Percentiles rank a stretch among this genome's conserved stretches.
phyloP scores from a whole-genome alignment of 2,329 filamentous ascomycete species.

The Chaetomiaceae sp. region DNA sequence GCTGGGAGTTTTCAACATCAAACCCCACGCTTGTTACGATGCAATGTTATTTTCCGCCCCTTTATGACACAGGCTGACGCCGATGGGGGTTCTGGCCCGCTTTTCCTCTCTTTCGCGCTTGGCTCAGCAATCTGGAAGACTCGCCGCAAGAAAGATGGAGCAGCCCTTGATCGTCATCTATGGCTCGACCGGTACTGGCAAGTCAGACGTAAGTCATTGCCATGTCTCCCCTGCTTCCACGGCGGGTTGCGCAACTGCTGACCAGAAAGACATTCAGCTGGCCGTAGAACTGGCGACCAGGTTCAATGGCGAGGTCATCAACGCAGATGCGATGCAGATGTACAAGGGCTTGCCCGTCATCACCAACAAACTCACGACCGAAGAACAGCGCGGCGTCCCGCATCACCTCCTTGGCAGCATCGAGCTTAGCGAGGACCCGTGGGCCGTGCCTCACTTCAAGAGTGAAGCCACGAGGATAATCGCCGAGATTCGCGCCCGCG shows the following conservation, averaged over 20 bases:
- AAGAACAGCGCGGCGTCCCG: conserved; percentile 71
- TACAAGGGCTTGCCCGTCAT: conserved; percentile 88
- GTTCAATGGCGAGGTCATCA: conserved; percentile 91
- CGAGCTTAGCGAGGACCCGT: conserved; percentile 67
- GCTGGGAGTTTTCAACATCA: neutral
- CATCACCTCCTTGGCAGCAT: conserved; percentile 86
- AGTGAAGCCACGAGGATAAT: conserved; percentile 63
- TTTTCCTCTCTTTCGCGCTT: neutral
- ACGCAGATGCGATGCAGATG: conserved; percentile 97
- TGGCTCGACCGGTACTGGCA: conserved; percentile 28
- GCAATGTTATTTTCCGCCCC: conserved; percentile 6
- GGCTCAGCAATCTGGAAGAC: neutral
- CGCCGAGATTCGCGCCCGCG: conserved; percentile 67
- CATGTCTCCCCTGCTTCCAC: neutral
- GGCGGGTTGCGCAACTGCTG: neutral
- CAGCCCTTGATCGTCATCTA: conserved; percentile 26
- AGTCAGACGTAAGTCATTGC: conserved; percentile 33
- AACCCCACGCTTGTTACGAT: neutral
- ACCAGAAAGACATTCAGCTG: conserved; percentile 55
- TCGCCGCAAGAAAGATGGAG: conserved; percentile 15
- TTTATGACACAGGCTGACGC: neutral
- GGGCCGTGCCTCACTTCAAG: conserved; percentile 76
- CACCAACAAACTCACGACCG: conserved; percentile 79
- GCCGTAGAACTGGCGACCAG: conserved; percentile 78
- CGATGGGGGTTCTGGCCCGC: conserved; percentile 13